Evolutionary conservation across 257 asterid species (phyloP), one percentile per base, ranked within the genome.

Genomic region (Parsonsia alboflavescens): DNA sequence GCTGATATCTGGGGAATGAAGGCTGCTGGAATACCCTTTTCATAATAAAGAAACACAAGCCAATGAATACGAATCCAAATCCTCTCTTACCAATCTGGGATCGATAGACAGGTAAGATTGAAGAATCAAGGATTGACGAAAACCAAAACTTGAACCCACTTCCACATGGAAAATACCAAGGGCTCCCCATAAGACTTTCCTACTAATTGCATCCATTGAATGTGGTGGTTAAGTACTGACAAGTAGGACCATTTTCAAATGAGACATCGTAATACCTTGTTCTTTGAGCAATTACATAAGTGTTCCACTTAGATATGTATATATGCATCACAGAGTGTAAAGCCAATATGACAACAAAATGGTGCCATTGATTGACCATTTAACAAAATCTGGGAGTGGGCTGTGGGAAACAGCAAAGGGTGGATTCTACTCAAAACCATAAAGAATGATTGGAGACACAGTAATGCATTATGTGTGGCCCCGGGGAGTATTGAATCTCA

Each of bases 391-490:
- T 66, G 46, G 61, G 76, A 74, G 64, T n/a, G 52, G 41, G 64
- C 77, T 57, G 74, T 74, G 76, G 65, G 52, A 73, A 77, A 67
- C 73, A 79, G 77, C 73, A n/a, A 71, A 39, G 63, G 62, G 8
- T 50, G 62, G 73, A 61, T 77, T 13, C 73, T 64, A 78, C 67
- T 63, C 22, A 21, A 77, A 70, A 72, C 84, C 80, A 68, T 77
- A 82, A 84, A 82, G 84, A 76, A 82, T 81, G 78, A 75, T 72
- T 77, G 70, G 62, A 81, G 49, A 64, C 73, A 70, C 53, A 56
- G 74, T 33, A 80, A 66, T 66, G 75, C 77, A 77, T 65, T 73
- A 59, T 73, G 68, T 53, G 79, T 67, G 82, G 86, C 82, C 82
- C 85, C 75, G 70, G 24, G 24, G 39, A 75, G 62, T 78, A 72